Evolutionary conservation across 2,329 filamentous ascomycete genomes (phyloP).

Genomic region (Alternaria arborescens): DNA sequence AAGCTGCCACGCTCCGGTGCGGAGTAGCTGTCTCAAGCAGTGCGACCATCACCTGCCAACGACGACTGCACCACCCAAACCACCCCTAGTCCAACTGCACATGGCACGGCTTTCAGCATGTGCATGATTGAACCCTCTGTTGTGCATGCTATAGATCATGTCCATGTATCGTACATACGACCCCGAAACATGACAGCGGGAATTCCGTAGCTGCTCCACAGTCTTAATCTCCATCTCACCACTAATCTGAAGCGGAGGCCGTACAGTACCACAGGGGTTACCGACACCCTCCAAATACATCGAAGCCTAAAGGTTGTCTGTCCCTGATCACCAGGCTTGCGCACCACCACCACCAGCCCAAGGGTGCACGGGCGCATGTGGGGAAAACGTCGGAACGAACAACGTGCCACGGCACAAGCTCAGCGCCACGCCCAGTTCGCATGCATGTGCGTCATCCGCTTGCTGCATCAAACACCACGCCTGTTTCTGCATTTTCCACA

Average conservation of each 20-base stretch:
- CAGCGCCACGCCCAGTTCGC: constrained; percentile 16
- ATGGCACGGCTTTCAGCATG: constrained; percentile 15
- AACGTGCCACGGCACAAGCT: constrained; percentile 17
- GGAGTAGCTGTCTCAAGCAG: constrained; percentile 8
- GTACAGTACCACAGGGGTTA: neutral
- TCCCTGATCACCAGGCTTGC: constrained; percentile 18
- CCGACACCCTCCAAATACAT: neutral
- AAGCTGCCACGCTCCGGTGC: constrained; percentile 13
- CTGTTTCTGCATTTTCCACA: neutral
- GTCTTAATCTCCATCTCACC: neutral
- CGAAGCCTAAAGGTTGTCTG: constrained; percentile 6
- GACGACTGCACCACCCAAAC: constrained; percentile 1
- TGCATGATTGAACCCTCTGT: constrained; percentile 19
- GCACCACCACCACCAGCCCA: constrained; percentile 6
- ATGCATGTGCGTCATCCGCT: constrained; percentile 19
- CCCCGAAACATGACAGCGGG: constrained; percentile 24
- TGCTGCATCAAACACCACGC: constrained; percentile 7
- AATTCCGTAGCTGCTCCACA: neutral
- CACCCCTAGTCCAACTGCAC: constrained; percentile 5
- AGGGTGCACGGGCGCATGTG: constrained; percentile 17
- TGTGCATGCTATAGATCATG: constrained; percentile 5
- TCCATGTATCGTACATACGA: neutral
- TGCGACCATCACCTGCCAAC: constrained; percentile 14
- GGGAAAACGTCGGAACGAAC: constrained; percentile 14
- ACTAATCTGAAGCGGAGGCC: neutral